These are phyloP conservation scores for Alternaria sp. DNA, from an alignment of 2,329 filamentous ascomycete species.

Conservation along the genomic window DNA sequence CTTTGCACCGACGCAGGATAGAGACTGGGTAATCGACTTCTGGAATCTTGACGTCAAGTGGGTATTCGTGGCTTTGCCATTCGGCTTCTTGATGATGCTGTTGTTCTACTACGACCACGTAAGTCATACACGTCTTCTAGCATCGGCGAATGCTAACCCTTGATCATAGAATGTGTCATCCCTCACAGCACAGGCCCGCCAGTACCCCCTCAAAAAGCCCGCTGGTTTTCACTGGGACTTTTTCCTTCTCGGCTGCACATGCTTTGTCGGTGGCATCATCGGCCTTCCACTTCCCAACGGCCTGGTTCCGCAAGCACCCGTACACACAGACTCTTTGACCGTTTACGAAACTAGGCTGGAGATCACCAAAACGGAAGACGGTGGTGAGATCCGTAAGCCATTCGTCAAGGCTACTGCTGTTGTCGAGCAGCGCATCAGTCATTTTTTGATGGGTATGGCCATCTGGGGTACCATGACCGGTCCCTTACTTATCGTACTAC, in stretches of 20 bases:
- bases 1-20: constrained; percentile 56
- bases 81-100: constrained; percentile 61
- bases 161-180: constrained; percentile 55
- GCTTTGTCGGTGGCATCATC: constrained; percentile 58
- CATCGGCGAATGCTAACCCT: neutral
- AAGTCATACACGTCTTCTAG: constrained; percentile 5
- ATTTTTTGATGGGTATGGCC: constrained; percentile 62
- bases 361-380: constrained; percentile 50
- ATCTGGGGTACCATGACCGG: constrained; percentile 63
- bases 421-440: constrained; percentile 60
- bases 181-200: constrained; percentile 59
- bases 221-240: constrained; percentile 65
- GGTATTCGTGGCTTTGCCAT: constrained; percentile 61
- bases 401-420: constrained; percentile 54
- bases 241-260: constrained; percentile 62
- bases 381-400: constrained; percentile 53
- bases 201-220: constrained; percentile 61
- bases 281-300: constrained; percentile 62
- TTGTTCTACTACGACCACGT: constrained; percentile 65
- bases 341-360: constrained; percentile 43
- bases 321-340: constrained; percentile 62
- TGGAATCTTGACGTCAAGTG: constrained; percentile 60
- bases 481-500: constrained; percentile 57
- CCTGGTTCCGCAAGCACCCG: constrained; percentile 61
- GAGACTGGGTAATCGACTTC: constrained; percentile 60